These are phyloP conservation scores for Cutaneotrichosporon cutaneum DNA, from an alignment of 1,284 basidiomycete genomes.

Conservation along the genomic window DNA sequence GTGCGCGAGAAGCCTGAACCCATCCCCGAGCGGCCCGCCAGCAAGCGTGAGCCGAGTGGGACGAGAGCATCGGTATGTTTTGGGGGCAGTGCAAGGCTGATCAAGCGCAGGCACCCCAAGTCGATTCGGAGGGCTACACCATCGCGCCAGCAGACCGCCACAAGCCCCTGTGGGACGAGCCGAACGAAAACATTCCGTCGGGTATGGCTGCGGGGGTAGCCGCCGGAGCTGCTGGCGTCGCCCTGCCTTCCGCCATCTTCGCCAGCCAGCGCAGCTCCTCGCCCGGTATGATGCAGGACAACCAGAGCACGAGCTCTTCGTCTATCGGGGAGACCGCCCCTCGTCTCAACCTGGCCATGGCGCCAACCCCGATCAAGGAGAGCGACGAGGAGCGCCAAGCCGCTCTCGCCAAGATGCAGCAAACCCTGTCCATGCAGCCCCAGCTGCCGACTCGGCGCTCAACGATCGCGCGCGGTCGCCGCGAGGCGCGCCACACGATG, in stretches of 20 bases:
- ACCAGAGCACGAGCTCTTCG: conserved; percentile 4
- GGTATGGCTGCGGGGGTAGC: not conserved
- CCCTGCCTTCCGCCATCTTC: conserved; percentile 24
- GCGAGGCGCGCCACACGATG: conserved; percentile 56
- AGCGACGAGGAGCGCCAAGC: conserved; percentile 54
- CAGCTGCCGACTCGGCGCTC: conserved; percentile 44
- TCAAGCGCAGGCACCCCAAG: conserved; percentile 31
- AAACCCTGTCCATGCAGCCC: conserved; percentile 46
- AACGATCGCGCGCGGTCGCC: conserved; percentile 54
- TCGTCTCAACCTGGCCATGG: conserved; percentile 49
- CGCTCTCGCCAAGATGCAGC: conserved; percentile 56
- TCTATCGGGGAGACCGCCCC: conserved; percentile 1
- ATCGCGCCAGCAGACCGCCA: conserved; percentile 57
- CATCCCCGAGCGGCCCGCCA: not conserved
- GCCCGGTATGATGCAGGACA: conserved; percentile 6
- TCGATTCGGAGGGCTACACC: conserved; percentile 58
- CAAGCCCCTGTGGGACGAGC: conserved; percentile 55
- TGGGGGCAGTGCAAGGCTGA: not conserved
- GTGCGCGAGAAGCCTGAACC: conserved; percentile 5
- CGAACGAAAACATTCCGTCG: conserved; percentile 34
- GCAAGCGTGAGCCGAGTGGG: not conserved
- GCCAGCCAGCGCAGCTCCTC: conserved; percentile 19
- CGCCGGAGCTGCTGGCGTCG: conserved; percentile 8
- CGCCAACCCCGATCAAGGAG: conserved; percentile 54
- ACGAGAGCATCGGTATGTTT: not conserved